These are phyloP conservation scores for Pseudogymnoascus sp. DNA, from an alignment of 2,329 filamentous ascomycete species.

Conservation along the genomic window DNA sequence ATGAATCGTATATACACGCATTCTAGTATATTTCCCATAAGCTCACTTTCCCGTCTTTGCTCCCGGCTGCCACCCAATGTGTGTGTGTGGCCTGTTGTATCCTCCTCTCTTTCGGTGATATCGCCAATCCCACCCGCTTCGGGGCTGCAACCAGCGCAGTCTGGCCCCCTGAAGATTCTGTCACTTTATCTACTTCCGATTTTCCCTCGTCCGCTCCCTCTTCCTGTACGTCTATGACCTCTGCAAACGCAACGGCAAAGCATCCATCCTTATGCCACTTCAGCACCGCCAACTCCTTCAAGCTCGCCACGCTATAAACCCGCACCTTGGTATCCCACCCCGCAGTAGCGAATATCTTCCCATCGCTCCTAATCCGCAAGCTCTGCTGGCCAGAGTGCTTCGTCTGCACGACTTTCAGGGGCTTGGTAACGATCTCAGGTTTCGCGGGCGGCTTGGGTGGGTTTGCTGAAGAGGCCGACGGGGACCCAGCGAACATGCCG, in stretches of 20 bases:
- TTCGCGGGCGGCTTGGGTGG: background rate
- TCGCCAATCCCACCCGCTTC: slow-evolving; percentile 24
- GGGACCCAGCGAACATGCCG: background rate
- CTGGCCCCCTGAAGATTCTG: background rate
- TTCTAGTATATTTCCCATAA: slow-evolving; percentile 84
- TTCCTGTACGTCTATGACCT: slow-evolving; percentile 25
- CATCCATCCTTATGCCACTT: slow-evolving; percentile 92
- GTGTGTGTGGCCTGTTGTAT: slow-evolving; percentile 57
- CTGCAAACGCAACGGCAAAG: slow-evolving; percentile 70
- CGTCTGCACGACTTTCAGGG: slow-evolving; percentile 61
- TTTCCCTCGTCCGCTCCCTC: slow-evolving; percentile 4
- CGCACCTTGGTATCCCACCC: slow-evolving; percentile 83
- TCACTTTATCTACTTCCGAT: slow-evolving; percentile 10
- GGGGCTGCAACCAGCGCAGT: slow-evolving; percentile 10
- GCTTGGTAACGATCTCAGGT: slow-evolving; percentile 24
- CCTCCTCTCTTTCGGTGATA: slow-evolving; percentile 56
- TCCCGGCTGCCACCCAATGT: slow-evolving; percentile 85
- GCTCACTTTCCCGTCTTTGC: slow-evolving; percentile 92
- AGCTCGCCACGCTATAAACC: slow-evolving; percentile 71
- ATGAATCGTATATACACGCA: background rate
- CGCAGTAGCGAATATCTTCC: slow-evolving; percentile 76
- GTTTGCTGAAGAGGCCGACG: background rate
- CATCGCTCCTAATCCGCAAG: slow-evolving; percentile 69
- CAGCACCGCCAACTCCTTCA: slow-evolving; percentile 83
- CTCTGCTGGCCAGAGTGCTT: slow-evolving; percentile 88